phyloP scores from a whole-genome alignment of 257 asterid genomes.

The Eucommia ulmoides region DNA sequence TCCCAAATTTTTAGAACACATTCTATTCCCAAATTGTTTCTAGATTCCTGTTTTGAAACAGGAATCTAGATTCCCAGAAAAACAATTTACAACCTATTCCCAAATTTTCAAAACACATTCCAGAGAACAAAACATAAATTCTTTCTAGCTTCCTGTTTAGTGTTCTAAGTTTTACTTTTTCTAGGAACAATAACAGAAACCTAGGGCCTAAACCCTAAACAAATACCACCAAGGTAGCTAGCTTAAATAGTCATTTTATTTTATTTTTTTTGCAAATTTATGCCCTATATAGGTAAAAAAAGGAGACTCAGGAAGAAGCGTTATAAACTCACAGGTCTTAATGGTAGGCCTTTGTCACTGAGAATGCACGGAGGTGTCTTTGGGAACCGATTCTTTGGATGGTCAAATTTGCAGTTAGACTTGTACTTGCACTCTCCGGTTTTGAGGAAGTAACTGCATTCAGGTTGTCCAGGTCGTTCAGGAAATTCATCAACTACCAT shows the following conservation, averaged over 20 bases:
- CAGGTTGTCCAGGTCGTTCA: conserved; percentile 42
- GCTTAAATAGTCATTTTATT: not conserved
- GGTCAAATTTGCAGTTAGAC: conserved; percentile 30
- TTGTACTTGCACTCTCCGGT: conserved; percentile 37
- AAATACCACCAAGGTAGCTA: not conserved
- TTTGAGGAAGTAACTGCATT: conserved; percentile 29
- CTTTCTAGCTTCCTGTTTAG: not conserved
- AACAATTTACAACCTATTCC: no score
- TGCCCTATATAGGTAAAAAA: not conserved
- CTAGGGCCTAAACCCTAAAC: no score
- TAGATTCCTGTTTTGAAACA: no score
- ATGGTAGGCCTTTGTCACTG: conserved; percentile 41
- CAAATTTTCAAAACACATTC: no score
- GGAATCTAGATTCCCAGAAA: no score
- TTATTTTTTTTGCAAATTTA: not conserved
- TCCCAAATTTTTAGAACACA: no score
- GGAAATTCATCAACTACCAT: conserved; percentile 24
- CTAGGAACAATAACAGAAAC: no score
- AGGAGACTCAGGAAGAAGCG: not conserved
- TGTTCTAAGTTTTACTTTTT: not conserved
- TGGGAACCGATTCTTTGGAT: conserved; percentile 21
- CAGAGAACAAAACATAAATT: not conserved
- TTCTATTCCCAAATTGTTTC: no score
- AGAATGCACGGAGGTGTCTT: conserved; percentile 13
- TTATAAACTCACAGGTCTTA: conserved; percentile 37